Percentiles rank a stretch among this genome's conserved stretches.
phyloP scores from a whole-genome alignment of 2,329 filamentous ascomycete genomes.

The Xylariaceae sp. region DNA sequence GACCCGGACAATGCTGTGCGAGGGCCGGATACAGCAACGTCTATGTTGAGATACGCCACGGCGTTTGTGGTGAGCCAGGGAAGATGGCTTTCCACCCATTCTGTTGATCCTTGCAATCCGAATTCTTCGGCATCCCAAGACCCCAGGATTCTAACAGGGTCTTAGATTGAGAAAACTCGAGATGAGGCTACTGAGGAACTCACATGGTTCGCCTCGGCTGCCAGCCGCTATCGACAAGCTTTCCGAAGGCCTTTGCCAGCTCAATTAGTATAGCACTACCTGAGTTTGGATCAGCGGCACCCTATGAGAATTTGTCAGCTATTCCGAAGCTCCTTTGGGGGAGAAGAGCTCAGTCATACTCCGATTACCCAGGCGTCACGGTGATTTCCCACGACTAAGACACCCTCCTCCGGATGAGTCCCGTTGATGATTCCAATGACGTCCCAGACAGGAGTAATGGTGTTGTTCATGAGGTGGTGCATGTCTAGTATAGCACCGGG shows the following conservation, averaged over 20 bases:
- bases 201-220: conserved; percentile 45
- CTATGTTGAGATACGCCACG: conserved; percentile 44
- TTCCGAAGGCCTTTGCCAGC: conserved; percentile 44
- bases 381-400: conserved; percentile 48
- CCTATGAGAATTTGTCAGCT: neutral
- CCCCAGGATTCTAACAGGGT: conserved; percentile 15
- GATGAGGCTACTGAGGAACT: neutral
- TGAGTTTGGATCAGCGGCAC: conserved; percentile 48
- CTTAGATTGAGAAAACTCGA: neutral
- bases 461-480: conserved; percentile 5
- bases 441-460: conserved; percentile 24
- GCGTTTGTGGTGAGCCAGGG: conserved; percentile 6
- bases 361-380: conserved; percentile 51
- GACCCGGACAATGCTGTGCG: conserved; percentile 30
- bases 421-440: conserved; percentile 38
- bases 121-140: conserved; percentile 34
- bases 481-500: conserved; percentile 4
- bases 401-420: conserved; percentile 33
- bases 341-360: conserved; percentile 13
- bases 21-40: conserved; percentile 42
- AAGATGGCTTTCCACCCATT: conserved; percentile 7
- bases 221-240: conserved; percentile 43
- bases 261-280: conserved; percentile 46
- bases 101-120: conserved; percentile 6
- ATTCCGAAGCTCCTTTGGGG: neutral